Evolutionary conservation across 2,329 filamentous ascomycete species (phyloP), one percentile per base, ranked within the genome.

Genomic region (Scedosporium apiospermum): DNA sequence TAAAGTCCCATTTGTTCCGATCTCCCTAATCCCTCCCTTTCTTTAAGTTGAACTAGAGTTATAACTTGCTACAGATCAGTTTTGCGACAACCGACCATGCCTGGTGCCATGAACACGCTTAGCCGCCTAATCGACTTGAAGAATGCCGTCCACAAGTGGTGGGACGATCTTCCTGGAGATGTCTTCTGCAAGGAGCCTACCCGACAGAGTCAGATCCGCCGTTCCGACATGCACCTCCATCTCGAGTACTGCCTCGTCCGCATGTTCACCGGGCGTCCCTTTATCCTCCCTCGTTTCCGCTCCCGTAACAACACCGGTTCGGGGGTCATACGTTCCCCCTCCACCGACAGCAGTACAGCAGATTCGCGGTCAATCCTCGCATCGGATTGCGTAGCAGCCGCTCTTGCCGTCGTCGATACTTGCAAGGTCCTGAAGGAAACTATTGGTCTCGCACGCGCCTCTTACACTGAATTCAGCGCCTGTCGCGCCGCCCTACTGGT

Each of bases 391-490:
- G 78, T 83, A 9, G 77, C 81, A 62, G 81, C 80, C 2, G 81
- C 81, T 2, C 69, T 82, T 30, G 75, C 78, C 63, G 77, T 81
- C 10, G 74, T 83, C 18, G 77, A 81, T 53, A 75, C 81, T 4
- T 82, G 80, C 65, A 77, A 77, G 49, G 71, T 78, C 3, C 75
- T 83, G 4, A 76, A 78, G 46, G 77, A 77, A 55, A 78, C 77
- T n/a, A 77, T 78, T 14, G 81, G 81, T 16, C 78, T 83, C 61
- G 80, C 81, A 5, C 76, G 80, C 34, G 79, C 80, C 2, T 82
- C 80, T 0, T 83, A 83, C 66, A 82, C 80, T 3, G 81, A 84
- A 65, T 83, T 82, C 67, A 82, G 79, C 67, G 79, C 81, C 3
- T 82, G 80, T 60, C 80, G 81, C 51, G 80, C 80, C 9, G 80